These are phyloP conservation scores for Sideroxylon spinosum DNA, from an alignment of 179 eudicot genomes.

Conservation along the genomic window DNA sequence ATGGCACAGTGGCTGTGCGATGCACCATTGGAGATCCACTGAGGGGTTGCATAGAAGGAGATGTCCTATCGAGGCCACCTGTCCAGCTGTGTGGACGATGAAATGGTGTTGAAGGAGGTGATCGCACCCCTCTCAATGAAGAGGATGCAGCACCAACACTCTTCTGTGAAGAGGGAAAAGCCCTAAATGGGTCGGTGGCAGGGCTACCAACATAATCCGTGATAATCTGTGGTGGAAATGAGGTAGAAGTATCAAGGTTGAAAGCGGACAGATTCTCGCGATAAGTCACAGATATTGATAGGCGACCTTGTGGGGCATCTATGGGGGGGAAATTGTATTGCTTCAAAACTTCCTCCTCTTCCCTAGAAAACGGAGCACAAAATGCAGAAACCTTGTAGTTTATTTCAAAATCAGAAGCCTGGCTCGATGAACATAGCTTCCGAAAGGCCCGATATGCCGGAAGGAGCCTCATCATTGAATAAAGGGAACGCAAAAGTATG, in stretches of 20 bases:
- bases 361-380: constrained; percentile 68
- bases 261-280: constrained; percentile 63
- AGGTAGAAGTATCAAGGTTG: constrained; percentile 55
- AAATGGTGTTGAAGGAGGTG: constrained; percentile 44
- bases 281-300: constrained; percentile 74
- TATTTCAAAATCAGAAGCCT: constrained; percentile 57
- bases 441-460: constrained; percentile 75
- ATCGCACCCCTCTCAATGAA: constrained; percentile 38
- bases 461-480: constrained; percentile 80
- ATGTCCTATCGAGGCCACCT: constrained; percentile 52
- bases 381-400: constrained; percentile 76
- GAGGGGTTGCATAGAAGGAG: constrained; percentile 35
- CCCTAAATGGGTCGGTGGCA: constrained; percentile 77
- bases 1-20: constrained; percentile 32
- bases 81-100: constrained; percentile 94
- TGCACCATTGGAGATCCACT: constrained; percentile 59
- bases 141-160: constrained; percentile 45
- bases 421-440: constrained; percentile 48
- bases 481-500: constrained; percentile 72
- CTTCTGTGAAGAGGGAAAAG: constrained; percentile 55
- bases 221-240: constrained; percentile 79
- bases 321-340: constrained; percentile 56
- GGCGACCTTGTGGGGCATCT: constrained; percentile 76
- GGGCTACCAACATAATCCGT: constrained; percentile 97
- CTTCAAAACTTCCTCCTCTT: constrained; percentile 69